Evolutionary conservation across 1,284 basidiomycete species (phyloP), one percentile per base, ranked within the genome.

Genomic region (Cryptococcus jaspeensis): DNA sequence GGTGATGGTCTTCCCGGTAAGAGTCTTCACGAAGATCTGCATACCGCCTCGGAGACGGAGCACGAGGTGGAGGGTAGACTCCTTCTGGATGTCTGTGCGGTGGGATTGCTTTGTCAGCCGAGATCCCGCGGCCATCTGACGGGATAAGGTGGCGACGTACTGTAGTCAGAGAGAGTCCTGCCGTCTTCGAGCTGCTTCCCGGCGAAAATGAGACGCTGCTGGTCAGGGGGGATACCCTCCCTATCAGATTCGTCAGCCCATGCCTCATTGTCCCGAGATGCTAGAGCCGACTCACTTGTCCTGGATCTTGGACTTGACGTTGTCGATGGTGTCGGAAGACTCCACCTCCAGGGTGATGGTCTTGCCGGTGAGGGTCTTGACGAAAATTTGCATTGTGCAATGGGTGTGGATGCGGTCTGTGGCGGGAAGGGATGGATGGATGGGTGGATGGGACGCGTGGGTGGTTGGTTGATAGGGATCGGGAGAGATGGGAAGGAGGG

Each of bases 61-160:
- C 37, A 81, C 78, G 3, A 82, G 72, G 66, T 83, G 82, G 51
- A 76, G 71, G 0, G 72, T 97, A 12, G 90, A 92, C 81, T 97
- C 94, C 84, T 97, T 97, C 83, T 98, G 94, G 80, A 95, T 95
- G 83, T 94, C n/a, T n/a, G n/a, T n/a, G n/a, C n/a, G n/a, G n/a
- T n/a, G n/a, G n/a, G n/a, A n/a, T n/a, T n/a, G n/a, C n/a, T n/a
- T n/a, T n/a, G n/a, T n/a, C n/a, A n/a, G n/a, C n/a, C n/a, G n/a
- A n/a, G n/a, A n/a, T n/a, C n/a, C n/a, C n/a, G n/a, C n/a, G n/a
- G n/a, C n/a, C n/a, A n/a, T n/a, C n/a, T n/a, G n/a, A n/a, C n/a
- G n/a, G n/a, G n/a, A n/a, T n/a, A n/a, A n/a, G n/a, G n/a, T n/a
- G n/a, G n/a, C n/a, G n/a, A n/a, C n/a, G n/a, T n/a, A n/a, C n/a